Conservation (phyloP, 78 protist genomes). For the Corallochytrium limacisporum region DNA sequence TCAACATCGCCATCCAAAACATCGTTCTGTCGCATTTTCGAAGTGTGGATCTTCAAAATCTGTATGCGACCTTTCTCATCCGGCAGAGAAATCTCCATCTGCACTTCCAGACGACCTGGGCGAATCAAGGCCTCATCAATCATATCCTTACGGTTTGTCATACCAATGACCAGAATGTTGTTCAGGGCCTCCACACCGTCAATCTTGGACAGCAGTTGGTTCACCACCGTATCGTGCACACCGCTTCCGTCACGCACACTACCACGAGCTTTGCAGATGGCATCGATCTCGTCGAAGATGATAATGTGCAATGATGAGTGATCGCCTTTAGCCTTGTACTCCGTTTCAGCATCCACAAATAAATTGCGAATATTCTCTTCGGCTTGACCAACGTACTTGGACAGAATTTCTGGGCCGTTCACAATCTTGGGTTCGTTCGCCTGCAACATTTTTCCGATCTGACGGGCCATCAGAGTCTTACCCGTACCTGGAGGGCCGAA, state of each 20-base stretch:
- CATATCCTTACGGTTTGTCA: conserved; percentile 96
- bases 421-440: conserved; percentile 84
- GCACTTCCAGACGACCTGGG: conserved; percentile 93
- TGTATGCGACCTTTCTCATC: conserved; percentile 88
- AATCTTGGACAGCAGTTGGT: conserved; percentile 93
- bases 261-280: conserved; percentile 89
- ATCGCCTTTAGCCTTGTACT: conserved; percentile 66
- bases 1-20: conserved; percentile 63
- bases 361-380: conserved; percentile 92
- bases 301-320: conserved; percentile 87
- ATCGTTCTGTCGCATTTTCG: conserved; percentile 31
- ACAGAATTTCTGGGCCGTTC: conserved; percentile 76
- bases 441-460: conserved; percentile 95
- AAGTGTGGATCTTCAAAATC: conserved; percentile 89
- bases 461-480: conserved; percentile 96
- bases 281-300: conserved; percentile 97
- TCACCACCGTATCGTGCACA: conserved; percentile 90
- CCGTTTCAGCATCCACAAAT: conserved; percentile 76
- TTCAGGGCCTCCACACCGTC: too few relatives aligned
- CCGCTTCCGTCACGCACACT: conserved; percentile 55
- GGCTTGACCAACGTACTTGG: conserved; percentile 88
- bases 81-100: conserved; percentile 91
- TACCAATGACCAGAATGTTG: conserved; percentile 96
- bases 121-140: conserved; percentile 96
- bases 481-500: conserved; percentile 99